These are phyloP conservation scores for Rhodotorula sp. DNA, from an alignment of 1,284 basidiomycete genomes.

Conservation along the genomic window DNA sequence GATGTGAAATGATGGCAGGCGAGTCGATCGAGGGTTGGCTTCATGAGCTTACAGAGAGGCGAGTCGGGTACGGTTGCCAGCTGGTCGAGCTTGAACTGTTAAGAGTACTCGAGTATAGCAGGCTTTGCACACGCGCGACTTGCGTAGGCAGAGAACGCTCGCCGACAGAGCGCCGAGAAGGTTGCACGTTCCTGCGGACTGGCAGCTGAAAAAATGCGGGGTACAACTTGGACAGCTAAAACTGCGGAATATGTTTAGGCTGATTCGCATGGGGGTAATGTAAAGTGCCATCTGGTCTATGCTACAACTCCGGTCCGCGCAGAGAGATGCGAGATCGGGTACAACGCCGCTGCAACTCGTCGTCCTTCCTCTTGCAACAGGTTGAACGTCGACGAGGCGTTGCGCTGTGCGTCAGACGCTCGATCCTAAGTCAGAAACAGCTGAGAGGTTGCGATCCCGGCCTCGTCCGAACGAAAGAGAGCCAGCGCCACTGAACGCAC, in stretches of 20 bases:
- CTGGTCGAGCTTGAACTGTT: neutral
- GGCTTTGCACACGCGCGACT: neutral
- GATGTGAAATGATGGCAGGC: neutral
- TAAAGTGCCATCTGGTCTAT: neutral
- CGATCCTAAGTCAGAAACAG: neutral
- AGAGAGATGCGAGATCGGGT: constrained; percentile 29
- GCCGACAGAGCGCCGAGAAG: neutral
- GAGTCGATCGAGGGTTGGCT: neutral
- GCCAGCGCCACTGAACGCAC: constrained; percentile 56
- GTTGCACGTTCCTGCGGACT: neutral
- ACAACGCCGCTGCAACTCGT: constrained; percentile 80
- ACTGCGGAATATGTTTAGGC: too few species aligned
- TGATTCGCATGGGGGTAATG: neutral
- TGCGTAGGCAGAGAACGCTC: neutral
- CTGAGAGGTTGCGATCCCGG: neutral
- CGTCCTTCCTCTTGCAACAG: constrained; percentile 87
- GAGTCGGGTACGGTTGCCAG: neutral
- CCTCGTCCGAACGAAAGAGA: neutral
- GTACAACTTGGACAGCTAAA: neutral
- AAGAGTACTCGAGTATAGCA: too few species aligned
- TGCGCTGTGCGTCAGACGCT: constrained; percentile 66
- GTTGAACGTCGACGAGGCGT: constrained; percentile 93
- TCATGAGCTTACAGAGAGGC: neutral
- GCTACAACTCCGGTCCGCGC: constrained; percentile 30
- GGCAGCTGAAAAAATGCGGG: neutral